Percentiles rank a stretch among this genome's conserved stretches.
Evolutionary conservation across 768 basidiomycete genomes (phyloP).

Genomic region (Tulasnella sp.): DNA sequence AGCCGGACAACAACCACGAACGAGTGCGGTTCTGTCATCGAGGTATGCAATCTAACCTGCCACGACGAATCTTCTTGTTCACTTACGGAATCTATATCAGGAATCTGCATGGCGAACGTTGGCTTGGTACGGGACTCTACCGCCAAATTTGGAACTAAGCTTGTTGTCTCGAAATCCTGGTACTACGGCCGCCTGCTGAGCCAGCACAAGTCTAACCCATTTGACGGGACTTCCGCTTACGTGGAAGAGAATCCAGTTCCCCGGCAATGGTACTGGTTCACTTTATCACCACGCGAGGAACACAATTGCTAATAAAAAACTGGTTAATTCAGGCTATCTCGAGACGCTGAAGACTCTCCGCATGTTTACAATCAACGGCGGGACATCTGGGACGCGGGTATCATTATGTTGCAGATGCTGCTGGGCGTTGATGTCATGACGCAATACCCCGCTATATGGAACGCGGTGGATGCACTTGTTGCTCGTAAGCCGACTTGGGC

Average conservation of each 20-base stretch:
- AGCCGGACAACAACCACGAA: slow-evolving; percentile 15
- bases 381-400: slow-evolving; percentile 75
- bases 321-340: slow-evolving; percentile 48
- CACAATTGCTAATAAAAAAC: neutral
- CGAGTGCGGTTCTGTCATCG: slow-evolving; percentile 45
- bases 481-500: neutral
- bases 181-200: slow-evolving; percentile 70
- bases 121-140: slow-evolving; percentile 50
- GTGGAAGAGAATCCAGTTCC: slow-evolving; percentile 32
- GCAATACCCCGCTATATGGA: slow-evolving; percentile 30
- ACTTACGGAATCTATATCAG: slow-evolving; percentile 31
- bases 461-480: slow-evolving; percentile 27
- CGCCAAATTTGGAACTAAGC: slow-evolving; percentile 46
- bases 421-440: slow-evolving; percentile 62
- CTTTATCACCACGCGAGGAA: slow-evolving; percentile 9
- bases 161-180: slow-evolving; percentile 66
- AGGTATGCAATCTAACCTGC: slow-evolving; percentile 33
- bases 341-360: slow-evolving; percentile 70
- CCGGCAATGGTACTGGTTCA: slow-evolving; percentile 43
- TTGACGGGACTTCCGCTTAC: slow-evolving; percentile 36
- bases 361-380: slow-evolving; percentile 67
- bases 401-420: slow-evolving; percentile 78
- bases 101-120: slow-evolving; percentile 51
- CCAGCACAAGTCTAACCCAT: slow-evolving; percentile 76
- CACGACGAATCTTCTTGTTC: no score